phyloP scores from a whole-genome alignment of 2,329 filamentous ascomycete genomes.

The Pyrenophora teres region DNA sequence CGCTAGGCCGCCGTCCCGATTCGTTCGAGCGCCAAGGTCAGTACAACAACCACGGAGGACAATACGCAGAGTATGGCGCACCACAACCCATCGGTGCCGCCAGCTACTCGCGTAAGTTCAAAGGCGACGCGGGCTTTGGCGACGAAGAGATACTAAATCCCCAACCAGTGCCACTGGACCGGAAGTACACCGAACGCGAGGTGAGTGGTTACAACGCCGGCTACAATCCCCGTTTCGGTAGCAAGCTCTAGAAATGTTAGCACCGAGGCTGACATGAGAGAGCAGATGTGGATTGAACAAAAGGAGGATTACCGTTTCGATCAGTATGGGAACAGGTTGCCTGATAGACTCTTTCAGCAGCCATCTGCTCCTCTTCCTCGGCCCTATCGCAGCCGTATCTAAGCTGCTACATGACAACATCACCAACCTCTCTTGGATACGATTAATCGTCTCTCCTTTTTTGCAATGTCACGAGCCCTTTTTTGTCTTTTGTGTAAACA shows the following conservation, averaged over 20 bases:
- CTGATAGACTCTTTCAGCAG: slow-evolving; percentile 33
- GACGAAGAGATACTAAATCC: slow-evolving; percentile 45
- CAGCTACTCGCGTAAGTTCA: slow-evolving; percentile 40
- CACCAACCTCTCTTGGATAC: slow-evolving; percentile 5
- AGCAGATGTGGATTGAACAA: slow-evolving; percentile 44
- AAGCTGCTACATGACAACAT: slow-evolving; percentile 10
- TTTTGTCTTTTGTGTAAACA: slow-evolving; percentile 11
- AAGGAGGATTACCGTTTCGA: slow-evolving; percentile 44
- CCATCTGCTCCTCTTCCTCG: slow-evolving; percentile 20
- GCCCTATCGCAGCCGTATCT: slow-evolving; percentile 37
- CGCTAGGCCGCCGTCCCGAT: slow-evolving; percentile 39
- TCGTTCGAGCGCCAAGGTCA: slow-evolving; percentile 33
- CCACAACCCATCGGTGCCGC: slow-evolving; percentile 37
- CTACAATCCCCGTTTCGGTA: slow-evolving; percentile 15
- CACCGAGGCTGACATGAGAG: slow-evolving; percentile 10
- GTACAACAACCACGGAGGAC: slow-evolving; percentile 25
- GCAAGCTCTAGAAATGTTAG: slow-evolving; percentile 15
- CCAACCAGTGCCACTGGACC: slow-evolving; percentile 42
- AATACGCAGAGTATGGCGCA: slow-evolving; percentile 40
- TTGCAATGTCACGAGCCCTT: slow-evolving; percentile 11
- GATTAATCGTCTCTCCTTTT: slow-evolving; percentile 6
- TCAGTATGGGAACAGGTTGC: slow-evolving; percentile 43
- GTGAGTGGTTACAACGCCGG: slow-evolving; percentile 28
- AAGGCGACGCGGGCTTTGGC: slow-evolving; percentile 45
- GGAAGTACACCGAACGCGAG: slow-evolving; percentile 39